phyloP scores from a whole-genome alignment of 2,329 filamentous ascomycete species.

The Claviceps sp. region DNA sequence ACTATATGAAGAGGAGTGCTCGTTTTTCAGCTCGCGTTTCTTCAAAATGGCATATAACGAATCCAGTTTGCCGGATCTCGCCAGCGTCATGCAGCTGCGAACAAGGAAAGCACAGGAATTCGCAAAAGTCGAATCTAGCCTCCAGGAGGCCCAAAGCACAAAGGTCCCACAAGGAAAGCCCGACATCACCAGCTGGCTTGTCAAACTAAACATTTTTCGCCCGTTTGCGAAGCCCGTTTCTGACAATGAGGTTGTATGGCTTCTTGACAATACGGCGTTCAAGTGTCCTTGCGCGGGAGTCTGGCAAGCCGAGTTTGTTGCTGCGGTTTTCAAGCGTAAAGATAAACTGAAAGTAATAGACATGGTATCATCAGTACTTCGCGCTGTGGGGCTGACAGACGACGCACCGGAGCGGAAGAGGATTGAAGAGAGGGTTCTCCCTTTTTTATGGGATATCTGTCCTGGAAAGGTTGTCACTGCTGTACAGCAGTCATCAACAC shows the following conservation, averaged over 20 bases:
- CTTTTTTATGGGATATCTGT: constrained; percentile 66
- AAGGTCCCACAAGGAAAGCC: constrained; percentile 9
- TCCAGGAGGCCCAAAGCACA: constrained; percentile 24
- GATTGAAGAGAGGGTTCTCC: constrained; percentile 55
- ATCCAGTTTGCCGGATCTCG: constrained; percentile 15
- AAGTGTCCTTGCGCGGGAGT: constrained; percentile 30
- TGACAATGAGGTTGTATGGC: constrained; percentile 63
- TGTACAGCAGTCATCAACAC: constrained; percentile 33
- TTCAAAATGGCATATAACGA: constrained; percentile 14
- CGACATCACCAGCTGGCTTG: constrained; percentile 34
- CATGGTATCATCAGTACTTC: constrained; percentile 56
- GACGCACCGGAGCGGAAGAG: constrained; percentile 44
- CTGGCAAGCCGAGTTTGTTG: constrained; percentile 77
- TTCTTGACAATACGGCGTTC: constrained; percentile 82
- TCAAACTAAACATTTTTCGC: constrained; percentile 39
- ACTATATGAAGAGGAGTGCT: not conserved
- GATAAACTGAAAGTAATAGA: constrained; percentile 54
- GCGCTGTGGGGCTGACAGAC: constrained; percentile 52
- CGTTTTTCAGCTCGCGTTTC: not conserved
- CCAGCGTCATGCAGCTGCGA: constrained; percentile 33
- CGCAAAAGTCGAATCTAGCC: constrained; percentile 33
- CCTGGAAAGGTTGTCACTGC: constrained; percentile 57
- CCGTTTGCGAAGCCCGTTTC: constrained; percentile 38
- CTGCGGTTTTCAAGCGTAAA: constrained; percentile 65
- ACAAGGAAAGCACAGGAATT: constrained; percentile 37